Percentiles rank a stretch among this genome's conserved stretches.
These are phyloP conservation scores for Vitis hybrid DNA, from an alignment of 177 flowering plant genomes.

Conservation along the genomic window DNA sequence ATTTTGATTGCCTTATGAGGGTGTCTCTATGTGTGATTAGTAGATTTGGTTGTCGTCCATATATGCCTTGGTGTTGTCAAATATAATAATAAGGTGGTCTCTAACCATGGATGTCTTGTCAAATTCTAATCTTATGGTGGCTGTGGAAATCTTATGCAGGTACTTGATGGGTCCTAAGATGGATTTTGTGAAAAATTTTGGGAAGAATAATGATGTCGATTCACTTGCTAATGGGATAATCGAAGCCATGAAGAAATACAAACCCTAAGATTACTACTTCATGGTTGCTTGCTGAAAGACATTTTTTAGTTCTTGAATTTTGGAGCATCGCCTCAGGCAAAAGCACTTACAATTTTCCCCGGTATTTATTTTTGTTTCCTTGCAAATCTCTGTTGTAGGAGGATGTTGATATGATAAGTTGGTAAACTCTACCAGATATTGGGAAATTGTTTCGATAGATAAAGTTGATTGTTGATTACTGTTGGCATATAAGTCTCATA, in stretches of 20 bases:
- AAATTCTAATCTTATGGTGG: not conserved
- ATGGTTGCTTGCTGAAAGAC: no score
- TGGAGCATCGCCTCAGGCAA: not conserved
- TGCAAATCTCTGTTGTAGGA: no score
- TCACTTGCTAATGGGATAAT: slow-evolving; percentile 76
- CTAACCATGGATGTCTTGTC: not conserved
- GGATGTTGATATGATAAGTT: not conserved
- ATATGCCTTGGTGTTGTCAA: not conserved
- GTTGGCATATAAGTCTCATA: no score
- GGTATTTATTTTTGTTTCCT: not conserved
- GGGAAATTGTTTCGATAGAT: not conserved
- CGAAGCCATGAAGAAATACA: slow-evolving; percentile 67
- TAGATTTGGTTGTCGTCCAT: no score
- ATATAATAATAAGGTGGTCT: not conserved
- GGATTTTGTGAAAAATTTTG: slow-evolving; percentile 84
- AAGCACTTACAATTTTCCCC: not conserved
- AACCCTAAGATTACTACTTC: not conserved
- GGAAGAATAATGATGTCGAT: slow-evolving; percentile 81
- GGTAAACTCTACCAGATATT: not conserved
- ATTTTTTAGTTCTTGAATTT: not conserved
- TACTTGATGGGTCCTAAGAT: slow-evolving; percentile 88
- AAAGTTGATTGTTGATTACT: no score
- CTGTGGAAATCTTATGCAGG: slow-evolving; percentile 40
- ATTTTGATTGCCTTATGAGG: no score
- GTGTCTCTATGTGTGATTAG: no score